Percentiles rank a stretch among this genome's conserved stretches.
Evolutionary conservation across 345 rosid genomes (phyloP).

Genomic region (Ceriops zippeliana): DNA sequence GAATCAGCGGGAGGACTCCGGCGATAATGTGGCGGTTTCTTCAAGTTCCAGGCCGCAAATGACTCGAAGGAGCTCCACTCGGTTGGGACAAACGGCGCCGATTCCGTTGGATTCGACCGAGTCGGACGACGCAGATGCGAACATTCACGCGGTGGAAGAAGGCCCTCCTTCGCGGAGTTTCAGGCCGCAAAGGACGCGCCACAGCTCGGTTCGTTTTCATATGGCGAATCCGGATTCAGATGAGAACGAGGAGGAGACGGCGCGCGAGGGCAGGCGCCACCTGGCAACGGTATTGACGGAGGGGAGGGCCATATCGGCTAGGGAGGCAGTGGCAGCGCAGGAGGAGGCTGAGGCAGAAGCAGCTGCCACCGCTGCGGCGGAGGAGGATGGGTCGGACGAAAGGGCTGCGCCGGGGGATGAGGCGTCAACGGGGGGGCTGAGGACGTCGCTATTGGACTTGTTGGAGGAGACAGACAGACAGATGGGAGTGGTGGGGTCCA

Average conservation of each 20-base stretch:
- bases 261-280: conserved; percentile 35
- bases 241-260: conserved; percentile 24
- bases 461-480: conserved; percentile 76
- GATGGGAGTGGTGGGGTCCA: conserved; percentile 58
- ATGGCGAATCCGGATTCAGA: conserved; percentile 1
- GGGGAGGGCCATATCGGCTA: conserved; percentile 67
- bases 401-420: conserved; percentile 22
- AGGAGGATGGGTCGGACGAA: not conserved
- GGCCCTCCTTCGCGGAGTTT: conserved; percentile 35
- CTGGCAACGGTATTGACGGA: conserved; percentile 48
- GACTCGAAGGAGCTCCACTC: conserved; percentile 48
- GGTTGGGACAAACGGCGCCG: conserved; percentile 27
- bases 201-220: conserved; percentile 37
- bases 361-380: conserved; percentile 25
- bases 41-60: conserved; percentile 31
- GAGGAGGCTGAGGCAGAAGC: conserved; percentile 60
- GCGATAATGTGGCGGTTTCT: conserved; percentile 5
- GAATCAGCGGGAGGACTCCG: conserved; percentile 7
- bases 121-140: conserved; percentile 19
- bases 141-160: conserved; percentile 24
- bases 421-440: conserved; percentile 23
- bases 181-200: conserved; percentile 49
- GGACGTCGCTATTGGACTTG: conserved; percentile 87
- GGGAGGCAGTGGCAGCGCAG: conserved; percentile 76
- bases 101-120: conserved; percentile 18